Conservation (phyloP, 192 early-diverging fungal species). For the Entomortierella beljakovae region DNA sequence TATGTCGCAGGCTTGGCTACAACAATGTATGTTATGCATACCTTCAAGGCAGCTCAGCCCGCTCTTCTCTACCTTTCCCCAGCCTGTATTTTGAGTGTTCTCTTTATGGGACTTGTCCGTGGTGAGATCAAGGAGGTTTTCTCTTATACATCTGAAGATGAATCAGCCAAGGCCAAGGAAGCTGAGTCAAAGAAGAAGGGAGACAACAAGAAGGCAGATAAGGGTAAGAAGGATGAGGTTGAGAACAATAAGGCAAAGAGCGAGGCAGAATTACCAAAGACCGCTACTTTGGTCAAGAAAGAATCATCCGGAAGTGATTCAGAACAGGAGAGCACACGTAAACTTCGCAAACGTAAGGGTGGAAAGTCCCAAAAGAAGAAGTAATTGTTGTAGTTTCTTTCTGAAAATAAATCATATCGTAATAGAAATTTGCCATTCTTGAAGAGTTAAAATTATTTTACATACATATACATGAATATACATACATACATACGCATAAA, state of each 20-base stretch:
- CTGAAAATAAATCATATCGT: too few species aligned
- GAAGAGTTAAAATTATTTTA: too few species aligned
- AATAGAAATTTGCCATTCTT: too few species aligned
- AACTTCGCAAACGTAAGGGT: slow-evolving; percentile 47
- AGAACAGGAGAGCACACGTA: slow-evolving; percentile 26
- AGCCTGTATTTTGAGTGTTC: slow-evolving; percentile 90
- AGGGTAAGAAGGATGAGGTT: slow-evolving; percentile 29
- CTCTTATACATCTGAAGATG: slow-evolving; percentile 73
- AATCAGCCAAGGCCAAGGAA: slow-evolving; percentile 63
- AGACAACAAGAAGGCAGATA: slow-evolving; percentile 52
- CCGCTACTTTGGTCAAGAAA: slow-evolving; percentile 23
- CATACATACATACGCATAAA: too few species aligned
- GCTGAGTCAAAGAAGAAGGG: slow-evolving; percentile 58
- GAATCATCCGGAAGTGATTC: slow-evolving; percentile 23
- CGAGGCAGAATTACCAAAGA: too few species aligned
- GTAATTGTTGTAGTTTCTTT: not conserved
- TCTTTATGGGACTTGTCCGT: slow-evolving; percentile 71
- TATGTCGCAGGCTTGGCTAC: slow-evolving; percentile 89
- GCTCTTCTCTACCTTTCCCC: slow-evolving; percentile 97
- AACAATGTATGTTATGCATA: slow-evolving; percentile 95
- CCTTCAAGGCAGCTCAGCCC: slow-evolving; percentile 96
- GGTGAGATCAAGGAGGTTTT: slow-evolving; percentile 78
- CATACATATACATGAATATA: too few species aligned
- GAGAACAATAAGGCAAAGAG: slow-evolving; percentile 42
- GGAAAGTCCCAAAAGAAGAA: slow-evolving; percentile 48